Base-by-base conservation (phyloP, 2,329 filamentous ascomycete genomes). In the Aspergillus thermomutatus region DNA sequence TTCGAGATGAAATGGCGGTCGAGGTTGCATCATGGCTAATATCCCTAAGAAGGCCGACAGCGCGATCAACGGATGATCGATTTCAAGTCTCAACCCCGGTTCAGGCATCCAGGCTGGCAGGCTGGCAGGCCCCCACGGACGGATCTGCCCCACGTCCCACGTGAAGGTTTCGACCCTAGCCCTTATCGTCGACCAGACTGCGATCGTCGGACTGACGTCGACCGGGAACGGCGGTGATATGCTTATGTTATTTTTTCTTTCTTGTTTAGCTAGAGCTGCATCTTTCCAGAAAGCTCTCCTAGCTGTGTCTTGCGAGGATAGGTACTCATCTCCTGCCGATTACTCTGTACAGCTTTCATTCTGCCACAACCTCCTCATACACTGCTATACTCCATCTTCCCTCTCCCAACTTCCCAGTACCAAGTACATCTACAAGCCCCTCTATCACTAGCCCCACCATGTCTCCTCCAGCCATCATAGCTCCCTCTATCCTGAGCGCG, bases 401-500 rank as follows among this genome's bases (percentile, higher is more conserved):
- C 23, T 19, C 23, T 43, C 41, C 17, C 21, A 25, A 17, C 14
- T 25, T 7, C 41, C 41, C 34, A 14, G 11, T 14, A 2, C 3
- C 11, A 31, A 14, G 10, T 37, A 23, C 40, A n/a, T 48, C 23
- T 51, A 43, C 34, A 53, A 53, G n/a, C 14, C 43, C 46, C 54
- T 47, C 49, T 51, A 45, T 25, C 34, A 27, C 37, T 23, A n/a
- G 8, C 28, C 19, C 37, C 68, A 79, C 59, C 62, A 97, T 97
- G 93, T 82, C 91, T 56, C 94, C 93, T 25, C 86, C 88, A 61
- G 90, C 94, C 49, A 97, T 99, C 75, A 96, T 99, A 69, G 93
- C 93, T 17, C 94, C 94, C 28, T 97, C 93, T n/a, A 97, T 99
- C 68, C 87, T 99, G 59, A 95, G 92, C 69, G 93, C 93, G 64